Percentiles rank a stretch among this genome's conserved stretches.
These are phyloP conservation scores for Rhizodiscina lignyota DNA, from an alignment of 495 filamentous ascomycete genomes.

Conservation along the genomic window DNA sequence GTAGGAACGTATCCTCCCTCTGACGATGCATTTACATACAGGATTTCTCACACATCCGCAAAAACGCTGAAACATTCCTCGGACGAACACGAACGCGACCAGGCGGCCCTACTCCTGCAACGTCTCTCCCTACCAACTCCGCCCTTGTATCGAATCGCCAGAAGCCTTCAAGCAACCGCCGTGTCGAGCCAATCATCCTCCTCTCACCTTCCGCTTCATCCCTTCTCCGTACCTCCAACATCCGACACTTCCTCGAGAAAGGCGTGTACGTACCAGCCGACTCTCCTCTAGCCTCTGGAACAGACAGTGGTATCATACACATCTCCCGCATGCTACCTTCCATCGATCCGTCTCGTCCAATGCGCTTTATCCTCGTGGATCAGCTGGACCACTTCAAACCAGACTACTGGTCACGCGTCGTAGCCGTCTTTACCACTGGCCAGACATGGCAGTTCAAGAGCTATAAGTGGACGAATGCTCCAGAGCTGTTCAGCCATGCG, in stretches of 20 bases:
- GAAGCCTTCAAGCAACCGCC: slow-evolving; percentile 37
- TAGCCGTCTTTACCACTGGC: slow-evolving; percentile 94
- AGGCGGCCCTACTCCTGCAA: slow-evolving; percentile 17
- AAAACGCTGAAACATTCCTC: slow-evolving; percentile 67
- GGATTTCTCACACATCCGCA: slow-evolving; percentile 93
- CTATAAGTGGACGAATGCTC: slow-evolving; percentile 86
- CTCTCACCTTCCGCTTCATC: slow-evolving; percentile 96
- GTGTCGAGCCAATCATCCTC: slow-evolving; percentile 89
- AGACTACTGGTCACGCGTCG: slow-evolving; percentile 92
- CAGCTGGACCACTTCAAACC: slow-evolving; percentile 87
- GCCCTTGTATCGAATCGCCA: slow-evolving; percentile 21
- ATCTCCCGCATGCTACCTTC: slow-evolving; percentile 63
- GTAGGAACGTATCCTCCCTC: neutral
- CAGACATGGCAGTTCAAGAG: slow-evolving; percentile 98
- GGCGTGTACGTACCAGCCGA: slow-evolving; percentile 69
- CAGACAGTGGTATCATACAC: slow-evolving; percentile 61
- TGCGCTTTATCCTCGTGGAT: slow-evolving; percentile 92
- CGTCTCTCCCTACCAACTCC: slow-evolving; percentile 11
- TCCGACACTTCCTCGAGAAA: slow-evolving; percentile 83
- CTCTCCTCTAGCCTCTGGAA: slow-evolving; percentile 39
- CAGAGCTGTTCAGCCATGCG: slow-evolving; percentile 77
- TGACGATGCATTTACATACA: slow-evolving; percentile 18
- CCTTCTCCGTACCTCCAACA: slow-evolving; percentile 92
- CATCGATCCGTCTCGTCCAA: slow-evolving; percentile 51
- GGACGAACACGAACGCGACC: slow-evolving; percentile 35